Evolutionary conservation across 2,329 filamentous ascomycete genomes (phyloP).

Genomic region (Stenocarpella maydis): DNA sequence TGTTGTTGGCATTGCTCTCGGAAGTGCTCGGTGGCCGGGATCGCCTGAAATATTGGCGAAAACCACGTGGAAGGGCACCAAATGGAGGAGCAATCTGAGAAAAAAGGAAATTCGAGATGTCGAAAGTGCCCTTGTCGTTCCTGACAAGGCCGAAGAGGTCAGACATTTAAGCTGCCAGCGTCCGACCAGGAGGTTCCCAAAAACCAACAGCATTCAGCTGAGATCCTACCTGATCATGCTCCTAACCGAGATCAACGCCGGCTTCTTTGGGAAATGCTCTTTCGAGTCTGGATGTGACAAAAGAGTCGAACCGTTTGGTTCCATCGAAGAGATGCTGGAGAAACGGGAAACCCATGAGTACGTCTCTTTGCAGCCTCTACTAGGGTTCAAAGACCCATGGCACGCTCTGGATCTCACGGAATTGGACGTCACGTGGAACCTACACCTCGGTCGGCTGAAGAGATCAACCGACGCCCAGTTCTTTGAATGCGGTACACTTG

Average conservation of each 20-base stretch:
- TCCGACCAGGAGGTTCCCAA: neutral
- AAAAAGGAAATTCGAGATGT: constrained; percentile 25
- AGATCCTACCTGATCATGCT: constrained; percentile 21
- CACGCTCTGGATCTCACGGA: constrained; percentile 26
- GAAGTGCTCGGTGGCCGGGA: neutral
- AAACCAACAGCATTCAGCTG: constrained; percentile 5
- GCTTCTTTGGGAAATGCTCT: neutral
- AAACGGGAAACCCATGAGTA: constrained; percentile 3
- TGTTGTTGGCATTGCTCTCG: constrained; percentile 17
- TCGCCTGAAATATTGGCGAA: neutral
- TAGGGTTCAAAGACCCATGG: constrained; percentile 18
- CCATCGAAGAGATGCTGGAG: constrained; percentile 5
- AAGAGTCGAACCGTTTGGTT: neutral
- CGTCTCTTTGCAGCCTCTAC: constrained; percentile 28
- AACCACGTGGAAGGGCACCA: constrained; percentile 39
- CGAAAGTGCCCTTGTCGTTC: constrained; percentile 26
- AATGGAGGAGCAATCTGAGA: constrained; percentile 17
- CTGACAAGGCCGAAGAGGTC: constrained; percentile 14
- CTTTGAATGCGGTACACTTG: constrained; percentile 15
- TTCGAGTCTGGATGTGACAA: neutral
- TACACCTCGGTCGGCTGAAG: neutral
- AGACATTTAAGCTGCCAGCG: constrained; percentile 2
- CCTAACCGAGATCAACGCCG: constrained; percentile 28
- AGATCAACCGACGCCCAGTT: constrained; percentile 11
- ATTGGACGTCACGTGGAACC: constrained; percentile 8